phyloP scores from a whole-genome alignment of 2,329 filamentous ascomycete species.

The Fusarium annulatum region DNA sequence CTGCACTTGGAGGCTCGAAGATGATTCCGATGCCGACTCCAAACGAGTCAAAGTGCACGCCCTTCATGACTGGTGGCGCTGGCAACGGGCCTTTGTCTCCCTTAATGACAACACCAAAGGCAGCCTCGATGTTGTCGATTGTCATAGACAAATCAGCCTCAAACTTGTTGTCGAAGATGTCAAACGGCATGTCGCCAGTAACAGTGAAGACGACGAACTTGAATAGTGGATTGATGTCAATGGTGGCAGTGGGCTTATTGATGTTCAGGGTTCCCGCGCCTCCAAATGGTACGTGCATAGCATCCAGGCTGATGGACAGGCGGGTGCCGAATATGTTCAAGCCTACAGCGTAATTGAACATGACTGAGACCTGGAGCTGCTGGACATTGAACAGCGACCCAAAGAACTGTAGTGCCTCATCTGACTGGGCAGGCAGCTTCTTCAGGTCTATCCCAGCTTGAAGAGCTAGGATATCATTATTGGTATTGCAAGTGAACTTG shows the following conservation, averaged over 20 bases:
- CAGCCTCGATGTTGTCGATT: neutral
- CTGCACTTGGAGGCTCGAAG: neutral
- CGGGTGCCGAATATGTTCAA: neutral
- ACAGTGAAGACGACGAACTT: neutral
- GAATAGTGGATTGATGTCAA: slow-evolving; percentile 1
- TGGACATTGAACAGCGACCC: neutral
- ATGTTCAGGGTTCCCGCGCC: neutral
- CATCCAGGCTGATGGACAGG: neutral
- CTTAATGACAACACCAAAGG: neutral
- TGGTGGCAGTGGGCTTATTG: neutral
- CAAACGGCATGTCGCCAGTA: neutral
- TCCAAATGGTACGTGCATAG: neutral
- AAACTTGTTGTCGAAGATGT: neutral
- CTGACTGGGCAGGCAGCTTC: neutral
- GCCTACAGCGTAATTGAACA: neutral
- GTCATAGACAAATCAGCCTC: neutral
- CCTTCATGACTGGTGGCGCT: neutral
- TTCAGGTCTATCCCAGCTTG: neutral
- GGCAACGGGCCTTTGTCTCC: neutral
- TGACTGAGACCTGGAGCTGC: neutral
- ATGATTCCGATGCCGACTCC: neutral
- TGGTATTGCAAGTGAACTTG: slow-evolving; percentile 4
- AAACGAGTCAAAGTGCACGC: neutral
- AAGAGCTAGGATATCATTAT: neutral
- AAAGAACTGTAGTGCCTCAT: neutral